Evolutionary conservation across 2,329 filamentous ascomycete species (phyloP).

Genomic region (Fusarium robinianum): DNA sequence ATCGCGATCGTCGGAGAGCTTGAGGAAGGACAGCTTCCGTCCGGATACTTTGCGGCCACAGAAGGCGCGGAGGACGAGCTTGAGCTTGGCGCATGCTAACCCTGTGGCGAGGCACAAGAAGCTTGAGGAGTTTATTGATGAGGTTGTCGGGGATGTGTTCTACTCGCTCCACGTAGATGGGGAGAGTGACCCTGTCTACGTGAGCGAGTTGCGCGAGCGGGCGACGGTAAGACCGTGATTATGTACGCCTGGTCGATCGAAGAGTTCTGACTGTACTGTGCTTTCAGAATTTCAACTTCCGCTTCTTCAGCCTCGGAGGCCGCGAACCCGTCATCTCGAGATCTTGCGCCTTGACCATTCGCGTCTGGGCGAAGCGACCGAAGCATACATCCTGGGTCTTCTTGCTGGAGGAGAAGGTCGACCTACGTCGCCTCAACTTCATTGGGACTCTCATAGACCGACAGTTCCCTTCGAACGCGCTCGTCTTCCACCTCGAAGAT

Average conservation of each 20-base stretch:
- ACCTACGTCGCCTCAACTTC: slow-evolving; percentile 75
- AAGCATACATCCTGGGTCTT: slow-evolving; percentile 58
- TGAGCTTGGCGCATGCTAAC: slow-evolving; percentile 52
- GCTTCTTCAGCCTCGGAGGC: slow-evolving; percentile 75
- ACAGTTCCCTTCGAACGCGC: slow-evolving; percentile 77
- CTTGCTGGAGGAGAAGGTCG: slow-evolving; percentile 72
- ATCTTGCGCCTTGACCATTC: slow-evolving; percentile 66
- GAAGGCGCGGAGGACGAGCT: slow-evolving; percentile 52
- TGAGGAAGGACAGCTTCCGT: slow-evolving; percentile 43
- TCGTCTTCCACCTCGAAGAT: slow-evolving; percentile 84
- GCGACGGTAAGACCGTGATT: slow-evolving; percentile 65
- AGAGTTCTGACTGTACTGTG: slow-evolving; percentile 10
- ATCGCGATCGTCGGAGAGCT: slow-evolving; percentile 58
- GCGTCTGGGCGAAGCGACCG: slow-evolving; percentile 71
- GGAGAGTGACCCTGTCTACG: slow-evolving; percentile 76
- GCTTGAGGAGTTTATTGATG: slow-evolving; percentile 72
- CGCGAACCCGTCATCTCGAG: slow-evolving; percentile 68
- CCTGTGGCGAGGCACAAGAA: slow-evolving; percentile 68
- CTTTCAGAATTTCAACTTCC: slow-evolving; percentile 79
- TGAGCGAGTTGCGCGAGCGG: slow-evolving; percentile 79
- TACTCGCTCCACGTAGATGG: slow-evolving; percentile 77
- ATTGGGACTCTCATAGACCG: slow-evolving; percentile 73
- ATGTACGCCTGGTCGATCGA: background rate
- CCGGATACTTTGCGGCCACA: slow-evolving; percentile 46
- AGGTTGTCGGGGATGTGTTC: slow-evolving; percentile 82